A percentile compares a stretch with the other conserved stretches of the same genome.
Conservation (phyloP, 148 eudicot genomes). For the Salicornia ramosissima region DNA sequence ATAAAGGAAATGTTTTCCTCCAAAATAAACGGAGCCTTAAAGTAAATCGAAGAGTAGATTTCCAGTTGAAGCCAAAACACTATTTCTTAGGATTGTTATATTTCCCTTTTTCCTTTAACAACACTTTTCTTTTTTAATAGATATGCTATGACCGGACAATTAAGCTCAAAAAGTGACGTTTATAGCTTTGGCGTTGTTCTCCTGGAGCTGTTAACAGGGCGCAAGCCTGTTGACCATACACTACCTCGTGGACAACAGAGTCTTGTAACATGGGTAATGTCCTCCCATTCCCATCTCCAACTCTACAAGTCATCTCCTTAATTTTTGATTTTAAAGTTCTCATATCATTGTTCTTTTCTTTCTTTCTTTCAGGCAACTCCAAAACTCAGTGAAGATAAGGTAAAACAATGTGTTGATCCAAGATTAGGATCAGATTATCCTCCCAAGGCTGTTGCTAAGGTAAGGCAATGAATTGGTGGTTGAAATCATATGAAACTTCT, state of each 20-base stretch:
- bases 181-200: conserved; percentile 85
- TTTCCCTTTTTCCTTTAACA: background rate
- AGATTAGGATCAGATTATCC: conserved; percentile 62
- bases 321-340: background rate
- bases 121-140: conserved; percentile 27
- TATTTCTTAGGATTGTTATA: too few species aligned
- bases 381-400: conserved; percentile 76
- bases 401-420: conserved; percentile 64
- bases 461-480: conserved; percentile 7
- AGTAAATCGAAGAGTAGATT: too few species aligned
- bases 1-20: too few species aligned
- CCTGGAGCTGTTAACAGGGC: conserved; percentile 76
- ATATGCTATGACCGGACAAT: conserved; percentile 83
- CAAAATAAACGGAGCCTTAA: too few species aligned
- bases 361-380: conserved; percentile 64
- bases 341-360: background rate
- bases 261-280: conserved; percentile 76
- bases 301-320: conserved; percentile 2
- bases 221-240: conserved; percentile 79
- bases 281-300: too few species aligned
- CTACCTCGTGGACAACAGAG: conserved; percentile 83
- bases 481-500: too few species aligned
- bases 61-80: too few species aligned
- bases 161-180: conserved; percentile 79
- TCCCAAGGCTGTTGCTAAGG: conserved; percentile 81